Evolutionary conservation across 495 filamentous ascomycete species (phyloP), one percentile per base, ranked within the genome.

Genomic region (Hapsidospora chrysogenum): DNA sequence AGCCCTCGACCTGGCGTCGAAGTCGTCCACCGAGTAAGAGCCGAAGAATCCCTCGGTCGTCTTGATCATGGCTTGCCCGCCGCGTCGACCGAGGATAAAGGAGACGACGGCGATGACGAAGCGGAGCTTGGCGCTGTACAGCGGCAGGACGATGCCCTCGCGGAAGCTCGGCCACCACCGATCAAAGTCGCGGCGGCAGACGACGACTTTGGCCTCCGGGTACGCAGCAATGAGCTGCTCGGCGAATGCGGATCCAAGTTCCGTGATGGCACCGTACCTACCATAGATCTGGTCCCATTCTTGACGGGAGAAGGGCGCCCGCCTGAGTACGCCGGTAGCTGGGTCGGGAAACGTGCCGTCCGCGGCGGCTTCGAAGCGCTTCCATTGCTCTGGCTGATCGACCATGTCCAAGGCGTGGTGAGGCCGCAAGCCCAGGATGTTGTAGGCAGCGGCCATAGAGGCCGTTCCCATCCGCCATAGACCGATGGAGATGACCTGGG

Each of bases 201-300:
- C 30, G 29, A 68, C 50, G 28, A 66, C 58, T 33, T 58, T 53
- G 6, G 54, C 58, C n/a, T 68, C 51, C 0, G 64, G 64, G 37
- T 68, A 70, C 0, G 57, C 55, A 4, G 39, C 38, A 33, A 65
- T 50, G 2, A 64, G 50, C 35, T 63, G 47, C 3, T 36, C 17
- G 11, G 47, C 51, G 31, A 64, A 68, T 2, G 50, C 23, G 17
- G 41, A 31, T 0, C 52, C 50, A 14, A 53, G 18, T 29, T 66
- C 59, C 1, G 56, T 53, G 3, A 61, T 47, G 26, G 55, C 55
- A 17, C 56, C 48, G 45, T 45, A 59, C 19, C 56, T 22, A 9
- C 57, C 54, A 23, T 61, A 51, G 17, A 68, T 16, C 1, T 41
- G 34, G 40, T 70, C 63, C 41, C 62, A 66, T 25, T 67, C 57